Evolutionary conservation across 2,329 filamentous ascomycete species (phyloP), one percentile per base, ranked within the genome.

Genomic region (Fusarium begoniae): DNA sequence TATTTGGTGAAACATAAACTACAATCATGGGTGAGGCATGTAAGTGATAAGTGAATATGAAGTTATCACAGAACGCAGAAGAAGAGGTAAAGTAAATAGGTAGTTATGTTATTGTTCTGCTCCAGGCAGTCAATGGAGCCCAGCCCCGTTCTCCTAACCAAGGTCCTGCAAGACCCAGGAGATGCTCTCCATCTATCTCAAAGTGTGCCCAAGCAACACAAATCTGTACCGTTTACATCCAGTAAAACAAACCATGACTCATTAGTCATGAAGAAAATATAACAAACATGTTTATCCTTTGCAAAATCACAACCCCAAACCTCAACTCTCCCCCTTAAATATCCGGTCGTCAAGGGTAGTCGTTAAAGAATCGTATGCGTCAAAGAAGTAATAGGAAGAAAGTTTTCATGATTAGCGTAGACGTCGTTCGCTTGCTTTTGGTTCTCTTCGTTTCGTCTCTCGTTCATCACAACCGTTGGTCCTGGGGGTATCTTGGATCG

Each of bases 111-210:
- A 54, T 51, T 69, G n/a, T 47, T 75, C 77, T 78, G 77, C 77
- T 61, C 77, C 77, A 70, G 77, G 77, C 77, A 78, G 77, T 67
- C 69, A 73, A 75, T 71, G 72, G 74, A 73, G 69, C 67, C 74
- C 76, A 78, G 76, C 70, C 72, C 72, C 72, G 57, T 75, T 28
- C 37, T 57, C 59, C 55, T 35, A 67, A 24, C 37, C 30, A 28
- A 45, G 40, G 53, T 28, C 47, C 61, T 32, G 20, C 37, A 50
- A 67, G 55, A 53, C 54, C 44, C 37, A 58, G 55, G 69, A 66
- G 47, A 68, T 59, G 50, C 57, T 69, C 56, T 68, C 72, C 68
- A 57, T 77, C 71, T 69, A 62, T 63, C 57, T 65, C 40, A 51
- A 51, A 54, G 64, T 68, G 63, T 66, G 53, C 55, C 63, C 59